A percentile compares a stretch with the other conserved stretches of the same genome.
Conservation (phyloP, 331 rosid species). For the Phaseolus coccineus region DNA sequence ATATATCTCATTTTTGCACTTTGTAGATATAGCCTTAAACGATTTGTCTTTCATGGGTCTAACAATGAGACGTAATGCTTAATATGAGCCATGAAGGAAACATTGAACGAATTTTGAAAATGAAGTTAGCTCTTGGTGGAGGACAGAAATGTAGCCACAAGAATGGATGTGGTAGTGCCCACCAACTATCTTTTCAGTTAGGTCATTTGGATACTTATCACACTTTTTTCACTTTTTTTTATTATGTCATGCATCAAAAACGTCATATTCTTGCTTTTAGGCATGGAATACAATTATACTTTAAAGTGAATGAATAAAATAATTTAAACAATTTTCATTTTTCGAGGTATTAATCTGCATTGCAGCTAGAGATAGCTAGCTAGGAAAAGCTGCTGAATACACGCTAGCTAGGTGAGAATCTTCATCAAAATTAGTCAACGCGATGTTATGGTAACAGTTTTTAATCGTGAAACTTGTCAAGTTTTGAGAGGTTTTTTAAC, state of each 20-base stretch:
- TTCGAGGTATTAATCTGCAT: neutral
- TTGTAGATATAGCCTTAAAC: neutral
- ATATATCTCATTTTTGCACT: conserved; percentile 38
- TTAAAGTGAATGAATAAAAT: no score
- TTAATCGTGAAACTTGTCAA: conserved; percentile 12
- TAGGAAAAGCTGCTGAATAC: neutral
- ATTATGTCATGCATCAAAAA: conserved; percentile 34
- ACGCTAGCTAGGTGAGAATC: neutral
- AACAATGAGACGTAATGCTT: conserved; percentile 42
- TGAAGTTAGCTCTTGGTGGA: conserved; percentile 45
- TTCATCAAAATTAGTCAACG: neutral
- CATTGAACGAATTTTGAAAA: conserved; percentile 37
- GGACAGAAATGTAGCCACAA: conserved; percentile 51
- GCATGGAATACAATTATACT: neutral
- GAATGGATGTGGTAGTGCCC: conserved; percentile 40
- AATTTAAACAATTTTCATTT: conserved; percentile 23
- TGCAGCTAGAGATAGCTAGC: neutral
- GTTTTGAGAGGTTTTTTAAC: conserved; percentile 4
- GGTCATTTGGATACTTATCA: conserved; percentile 46
- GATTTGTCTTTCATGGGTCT: conserved; percentile 36
- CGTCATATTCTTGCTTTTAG: conserved; percentile 44
- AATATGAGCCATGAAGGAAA: conserved; percentile 49
- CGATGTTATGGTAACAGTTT: conserved; percentile 14
- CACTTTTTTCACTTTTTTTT: conserved; percentile 36
- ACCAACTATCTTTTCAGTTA: conserved; percentile 42